These are phyloP conservation scores for Arthonia radiata DNA, from an alignment of 495 filamentous ascomycete species.

Conservation along the genomic window DNA sequence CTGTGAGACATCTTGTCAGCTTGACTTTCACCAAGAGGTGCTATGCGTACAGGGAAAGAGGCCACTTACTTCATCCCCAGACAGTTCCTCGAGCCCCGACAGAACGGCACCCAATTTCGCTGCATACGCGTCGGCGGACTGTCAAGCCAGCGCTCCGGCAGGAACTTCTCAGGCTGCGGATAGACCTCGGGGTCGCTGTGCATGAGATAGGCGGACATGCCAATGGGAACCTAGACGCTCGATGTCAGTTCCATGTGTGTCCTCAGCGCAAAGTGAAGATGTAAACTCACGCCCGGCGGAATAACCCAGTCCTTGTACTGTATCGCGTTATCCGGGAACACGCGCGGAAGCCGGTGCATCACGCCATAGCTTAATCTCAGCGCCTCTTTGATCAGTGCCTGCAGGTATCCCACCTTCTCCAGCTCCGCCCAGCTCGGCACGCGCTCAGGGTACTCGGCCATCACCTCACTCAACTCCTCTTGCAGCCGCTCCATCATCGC, in stretches of 20 bases:
- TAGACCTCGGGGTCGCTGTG: slow-evolving; percentile 26
- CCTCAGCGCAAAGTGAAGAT: slow-evolving; percentile 9
- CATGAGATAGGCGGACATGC: slow-evolving; percentile 22
- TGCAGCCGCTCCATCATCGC: slow-evolving; percentile 6
- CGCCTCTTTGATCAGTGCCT: slow-evolving; percentile 21
- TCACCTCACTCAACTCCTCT: slow-evolving; percentile 8
- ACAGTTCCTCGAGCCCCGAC: slow-evolving; percentile 22
- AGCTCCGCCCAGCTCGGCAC: slow-evolving; percentile 11
- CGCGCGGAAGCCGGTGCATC: slow-evolving; percentile 16
- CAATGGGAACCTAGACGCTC: slow-evolving; percentile 21
- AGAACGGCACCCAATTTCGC: slow-evolving; percentile 23
- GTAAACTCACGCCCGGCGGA: slow-evolving; percentile 12
- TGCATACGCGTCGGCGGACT: slow-evolving; percentile 13
- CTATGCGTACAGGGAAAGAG: neutral
- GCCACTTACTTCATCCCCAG: slow-evolving; percentile 25
- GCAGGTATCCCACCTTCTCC: slow-evolving; percentile 16
- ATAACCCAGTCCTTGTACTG: slow-evolving; percentile 17
- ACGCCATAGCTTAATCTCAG: slow-evolving; percentile 21
- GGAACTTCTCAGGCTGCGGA: slow-evolving; percentile 15
- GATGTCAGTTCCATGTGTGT: slow-evolving; percentile 24
- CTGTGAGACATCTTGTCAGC: slow-evolving; percentile 4
- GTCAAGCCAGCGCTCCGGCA: slow-evolving; percentile 21
- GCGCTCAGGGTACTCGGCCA: slow-evolving; percentile 7
- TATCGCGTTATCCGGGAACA: slow-evolving; percentile 17
- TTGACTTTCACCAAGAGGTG: no score